Evolutionary conservation across 75 land plant genomes (phyloP), one percentile per base, ranked within the genome.

Genomic region (Pinus taeda): DNA sequence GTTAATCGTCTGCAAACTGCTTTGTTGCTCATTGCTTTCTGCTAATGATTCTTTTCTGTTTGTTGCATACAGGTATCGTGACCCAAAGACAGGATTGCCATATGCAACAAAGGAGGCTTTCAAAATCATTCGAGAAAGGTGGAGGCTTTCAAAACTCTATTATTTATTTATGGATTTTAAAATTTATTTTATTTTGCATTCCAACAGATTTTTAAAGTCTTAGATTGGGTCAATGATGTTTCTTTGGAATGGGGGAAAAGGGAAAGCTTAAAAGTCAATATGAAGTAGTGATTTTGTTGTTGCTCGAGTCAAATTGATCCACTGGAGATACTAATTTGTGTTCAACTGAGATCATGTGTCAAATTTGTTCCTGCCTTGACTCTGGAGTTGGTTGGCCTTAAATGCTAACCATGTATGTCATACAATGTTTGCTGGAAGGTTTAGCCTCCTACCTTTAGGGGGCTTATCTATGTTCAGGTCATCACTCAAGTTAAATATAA

Each of bases 51-150:
- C 15, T 69, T 69, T 69, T 21, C 6, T n/a, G 17, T 21, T 39
- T 4, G n/a, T 8, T 69, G 21, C 17, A 2, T 78, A 69, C 64
- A 96, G 99, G 88, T 96, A 96, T 73, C 83, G 87, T 15, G 99
- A 96, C 60, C 99, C 99, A 59, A 83, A 85, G 84, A 90, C 99
- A 60, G 97, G 99, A 33, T 59, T 84, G 67, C 97, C 95, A 57
- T 96, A 94, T 85, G 99, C 99, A 74, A 96, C 94, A 69, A 88
- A 82, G 74, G 99, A 94, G 72, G 99, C 99, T 57, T 96, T 94
- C 30, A 88, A 87, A 70, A 77, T 86, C 39, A 86, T 96, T 33
- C 85, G 95, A 56, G 90, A 92, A 74, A 75, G 95, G 99, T 96
- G 79, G 76, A 42, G 29, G 15, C 84, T 67, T 2, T 12, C 55